These are phyloP conservation scores for Cercospora sp. DNA, from an alignment of 2,329 filamentous ascomycete genomes.

Conservation along the genomic window DNA sequence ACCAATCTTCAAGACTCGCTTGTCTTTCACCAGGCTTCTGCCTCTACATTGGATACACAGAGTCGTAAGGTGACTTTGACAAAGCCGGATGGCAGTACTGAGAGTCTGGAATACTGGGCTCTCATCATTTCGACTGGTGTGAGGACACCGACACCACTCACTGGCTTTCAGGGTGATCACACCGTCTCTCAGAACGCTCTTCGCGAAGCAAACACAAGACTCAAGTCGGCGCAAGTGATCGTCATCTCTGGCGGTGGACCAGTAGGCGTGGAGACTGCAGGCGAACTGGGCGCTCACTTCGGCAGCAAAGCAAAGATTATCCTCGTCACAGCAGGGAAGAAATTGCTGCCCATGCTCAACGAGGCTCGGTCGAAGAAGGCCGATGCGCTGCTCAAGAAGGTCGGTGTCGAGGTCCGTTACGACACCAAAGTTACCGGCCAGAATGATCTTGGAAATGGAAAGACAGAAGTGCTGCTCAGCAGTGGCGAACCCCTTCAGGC, in stretches of 20 bases:
- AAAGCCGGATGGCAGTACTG: constrained; percentile 33
- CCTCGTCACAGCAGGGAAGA: constrained; percentile 45
- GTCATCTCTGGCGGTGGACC: constrained; percentile 42
- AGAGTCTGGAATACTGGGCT: constrained; percentile 52
- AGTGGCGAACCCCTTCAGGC: constrained; percentile 50
- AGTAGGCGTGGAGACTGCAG: constrained; percentile 42
- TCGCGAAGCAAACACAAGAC: constrained; percentile 33
- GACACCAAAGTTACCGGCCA: constrained; percentile 30
- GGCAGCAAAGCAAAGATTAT: constrained; percentile 48
- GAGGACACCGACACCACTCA: constrained; percentile 46
- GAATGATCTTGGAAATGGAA: constrained; percentile 40
- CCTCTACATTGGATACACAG: constrained; percentile 48
- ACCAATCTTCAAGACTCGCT: constrained; percentile 40
- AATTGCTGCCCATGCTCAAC: constrained; percentile 47
- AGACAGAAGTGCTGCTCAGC: constrained; percentile 46
- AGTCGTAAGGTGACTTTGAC: constrained; percentile 49
- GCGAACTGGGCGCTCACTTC: constrained; percentile 38
- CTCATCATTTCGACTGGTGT: constrained; percentile 59
- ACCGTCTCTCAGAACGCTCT: constrained; percentile 37
- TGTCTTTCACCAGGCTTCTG: constrained; percentile 52
- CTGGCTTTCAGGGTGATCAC: constrained; percentile 46
- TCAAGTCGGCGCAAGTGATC: constrained; percentile 40
- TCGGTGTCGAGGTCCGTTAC: constrained; percentile 46
- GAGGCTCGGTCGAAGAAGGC: constrained; percentile 45
- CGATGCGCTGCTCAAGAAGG: constrained; percentile 47